Evolutionary conservation across 768 basidiomycete species (phyloP).

Genomic region (Lactarius trivialis): DNA sequence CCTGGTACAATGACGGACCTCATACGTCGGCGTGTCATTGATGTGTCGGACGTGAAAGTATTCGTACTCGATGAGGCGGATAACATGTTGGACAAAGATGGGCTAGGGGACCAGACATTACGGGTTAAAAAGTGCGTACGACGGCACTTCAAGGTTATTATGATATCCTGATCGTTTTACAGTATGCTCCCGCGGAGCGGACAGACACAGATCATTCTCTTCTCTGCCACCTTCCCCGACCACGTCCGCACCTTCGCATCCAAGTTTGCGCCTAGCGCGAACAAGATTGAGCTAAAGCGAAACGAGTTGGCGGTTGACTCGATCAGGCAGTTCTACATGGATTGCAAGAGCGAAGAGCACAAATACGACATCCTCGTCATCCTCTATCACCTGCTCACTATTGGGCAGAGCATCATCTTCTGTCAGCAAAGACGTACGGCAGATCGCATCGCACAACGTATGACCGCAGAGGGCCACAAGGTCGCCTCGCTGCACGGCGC

Average conservation of each 20-base stretch:
- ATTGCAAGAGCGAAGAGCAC: conserved; percentile 83
- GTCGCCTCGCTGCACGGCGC: conserved; percentile 95
- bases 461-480: conserved; percentile 91
- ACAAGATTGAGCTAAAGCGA: conserved; percentile 92
- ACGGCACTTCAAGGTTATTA: not conserved
- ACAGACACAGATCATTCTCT: conserved; percentile 81
- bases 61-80: conserved; percentile 98
- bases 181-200: conserved; percentile 53
- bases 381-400: conserved; percentile 83
- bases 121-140: conserved; percentile 81
- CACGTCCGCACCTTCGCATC: conserved; percentile 86
- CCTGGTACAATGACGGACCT: conserved; percentile 93
- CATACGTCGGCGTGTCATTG: conserved; percentile 70
- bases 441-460: conserved; percentile 84
- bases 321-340: conserved; percentile 97
- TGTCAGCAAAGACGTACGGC: conserved; percentile 92
- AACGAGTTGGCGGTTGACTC: conserved; percentile 92
- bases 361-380: conserved; percentile 95
- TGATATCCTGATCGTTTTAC: conserved; percentile 4
- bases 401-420: conserved; percentile 99
- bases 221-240: conserved; percentile 98
- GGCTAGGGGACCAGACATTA: conserved; percentile 88
- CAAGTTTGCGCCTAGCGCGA: conserved; percentile 89
- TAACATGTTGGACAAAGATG: conserved; percentile 96
- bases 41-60: conserved; percentile 75